Conservation (phyloP, 2,329 filamentous ascomycete genomes). For the Blastomyces parvus region DNA sequence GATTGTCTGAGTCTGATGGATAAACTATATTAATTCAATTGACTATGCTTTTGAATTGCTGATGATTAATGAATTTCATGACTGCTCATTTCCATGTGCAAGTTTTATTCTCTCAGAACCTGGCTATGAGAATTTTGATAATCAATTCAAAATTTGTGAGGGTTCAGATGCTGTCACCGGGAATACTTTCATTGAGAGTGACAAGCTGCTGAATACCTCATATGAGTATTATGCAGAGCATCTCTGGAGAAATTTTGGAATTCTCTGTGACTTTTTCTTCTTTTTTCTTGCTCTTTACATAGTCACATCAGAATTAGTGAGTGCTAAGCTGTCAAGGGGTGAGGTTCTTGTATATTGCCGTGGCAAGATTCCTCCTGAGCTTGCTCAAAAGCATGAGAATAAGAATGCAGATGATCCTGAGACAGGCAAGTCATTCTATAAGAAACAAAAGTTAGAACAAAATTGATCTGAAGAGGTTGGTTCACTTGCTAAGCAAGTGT, state of each 20-base stretch:
- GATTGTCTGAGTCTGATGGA: slow-evolving; percentile 79
- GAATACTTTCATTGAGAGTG: slow-evolving; percentile 46
- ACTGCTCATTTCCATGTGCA: slow-evolving; percentile 50
- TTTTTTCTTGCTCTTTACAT: slow-evolving; percentile 15
- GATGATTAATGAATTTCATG: slow-evolving; percentile 73
- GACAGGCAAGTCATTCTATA: slow-evolving; percentile 1
- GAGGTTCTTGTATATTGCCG: slow-evolving; percentile 67
- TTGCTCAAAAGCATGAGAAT: slow-evolving; percentile 9
- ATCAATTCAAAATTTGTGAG: slow-evolving; percentile 41
- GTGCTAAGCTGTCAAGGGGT: slow-evolving; percentile 60
- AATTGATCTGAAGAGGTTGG: slow-evolving; percentile 25
- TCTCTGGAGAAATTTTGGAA: slow-evolving; percentile 62
- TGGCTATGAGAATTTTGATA: slow-evolving; percentile 28
- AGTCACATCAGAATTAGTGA: slow-evolving; percentile 49
- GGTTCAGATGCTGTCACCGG: slow-evolving; percentile 52
- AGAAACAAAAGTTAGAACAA: slow-evolving; percentile 21
- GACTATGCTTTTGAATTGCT: slow-evolving; percentile 72
- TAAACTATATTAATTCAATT: slow-evolving; percentile 71
- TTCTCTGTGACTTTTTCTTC: slow-evolving; percentile 55
- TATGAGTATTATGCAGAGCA: slow-evolving; percentile 51
- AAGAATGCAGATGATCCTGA: slow-evolving; percentile 13
- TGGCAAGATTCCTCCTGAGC: slow-evolving; percentile 39
- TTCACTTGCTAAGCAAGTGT: slow-evolving; percentile 26
- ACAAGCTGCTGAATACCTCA: slow-evolving; percentile 45
- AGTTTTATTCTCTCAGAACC: slow-evolving; percentile 35